These are phyloP conservation scores for Candida sp. DNA, from an alignment of 1,139 yeast genomes.

Conservation along the genomic window DNA sequence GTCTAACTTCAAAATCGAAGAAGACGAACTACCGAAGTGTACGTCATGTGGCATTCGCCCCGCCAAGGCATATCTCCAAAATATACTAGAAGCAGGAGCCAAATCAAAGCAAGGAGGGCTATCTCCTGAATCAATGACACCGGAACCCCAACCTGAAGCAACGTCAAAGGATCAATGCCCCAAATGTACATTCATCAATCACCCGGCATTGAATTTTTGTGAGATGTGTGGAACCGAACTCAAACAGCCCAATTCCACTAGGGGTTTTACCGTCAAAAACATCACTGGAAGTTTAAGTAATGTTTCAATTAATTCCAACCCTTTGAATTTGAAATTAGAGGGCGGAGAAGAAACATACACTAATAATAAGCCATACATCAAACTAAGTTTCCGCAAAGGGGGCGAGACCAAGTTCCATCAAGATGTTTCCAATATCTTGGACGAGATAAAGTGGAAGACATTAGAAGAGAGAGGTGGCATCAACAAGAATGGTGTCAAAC, in stretches of 20 bases:
- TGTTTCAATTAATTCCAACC: constrained; percentile 12
- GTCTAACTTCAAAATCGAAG: constrained; percentile 33
- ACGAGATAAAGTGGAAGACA: constrained; percentile 50
- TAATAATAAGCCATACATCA: constrained; percentile 42
- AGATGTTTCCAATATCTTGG: constrained; percentile 45
- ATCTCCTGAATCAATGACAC: constrained; percentile 8
- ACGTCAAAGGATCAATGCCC: constrained; percentile 63
- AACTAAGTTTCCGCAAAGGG: constrained; percentile 65
- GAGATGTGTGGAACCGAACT: constrained; percentile 86
- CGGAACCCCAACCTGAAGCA: constrained; percentile 7
- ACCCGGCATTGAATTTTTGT: constrained; percentile 76
- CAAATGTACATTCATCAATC: constrained; percentile 85
- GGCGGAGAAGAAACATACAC: constrained; percentile 35
- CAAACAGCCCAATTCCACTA: constrained; percentile 19
- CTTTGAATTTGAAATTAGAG: constrained; percentile 30
- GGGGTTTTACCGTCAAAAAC: constrained; percentile 8
- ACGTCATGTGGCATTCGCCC: constrained; percentile 74
- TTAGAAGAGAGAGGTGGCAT: constrained; percentile 40
- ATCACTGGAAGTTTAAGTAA: constrained; percentile 11
- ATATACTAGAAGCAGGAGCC: constrained; percentile 3
- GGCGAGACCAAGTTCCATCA: constrained; percentile 56
- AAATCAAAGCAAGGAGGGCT: background rate
- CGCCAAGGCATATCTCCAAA: constrained; percentile 15
- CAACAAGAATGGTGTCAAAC: constrained; percentile 39
- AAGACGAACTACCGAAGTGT: constrained; percentile 58